Conservation (phyloP, 2,329 filamentous ascomycete species). For the Botrytis squamosa region DNA sequence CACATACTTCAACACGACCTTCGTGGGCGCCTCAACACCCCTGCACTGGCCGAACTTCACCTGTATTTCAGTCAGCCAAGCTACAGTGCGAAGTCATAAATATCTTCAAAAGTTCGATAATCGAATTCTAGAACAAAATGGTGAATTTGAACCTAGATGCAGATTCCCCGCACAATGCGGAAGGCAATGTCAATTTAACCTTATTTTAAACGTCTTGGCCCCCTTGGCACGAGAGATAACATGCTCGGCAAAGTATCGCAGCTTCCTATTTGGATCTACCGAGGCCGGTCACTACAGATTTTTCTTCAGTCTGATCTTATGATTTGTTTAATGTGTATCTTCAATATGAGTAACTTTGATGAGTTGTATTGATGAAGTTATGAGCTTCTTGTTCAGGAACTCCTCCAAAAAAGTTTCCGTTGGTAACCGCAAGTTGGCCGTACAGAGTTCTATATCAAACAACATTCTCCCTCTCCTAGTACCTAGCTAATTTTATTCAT, state of each 20-base stretch:
- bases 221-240: slow-evolving; percentile 17
- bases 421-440: not conserved
- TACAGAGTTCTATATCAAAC: not conserved
- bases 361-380: not conserved
- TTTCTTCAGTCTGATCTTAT: not conserved
- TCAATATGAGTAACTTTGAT: not conserved
- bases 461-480: not conserved
- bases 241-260: slow-evolving; percentile 13
- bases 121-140: not conserved
- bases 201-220: slow-evolving; percentile 16
- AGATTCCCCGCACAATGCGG: slow-evolving; percentile 4
- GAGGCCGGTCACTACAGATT: not conserved
- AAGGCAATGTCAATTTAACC: slow-evolving; percentile 18
- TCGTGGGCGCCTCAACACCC: not conserved
- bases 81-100: not conserved
- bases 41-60: not conserved
- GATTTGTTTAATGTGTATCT: slow-evolving; percentile 8
- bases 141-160: not conserved
- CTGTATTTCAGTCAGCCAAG: not conserved
- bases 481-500: not conserved
- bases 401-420: not conserved
- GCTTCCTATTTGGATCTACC: slow-evolving; percentile 17
- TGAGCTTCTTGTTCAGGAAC: slow-evolving; percentile 19
- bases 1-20: not conserved
- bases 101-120: not conserved